Base-by-base conservation (phyloP, 441 rosid species). In the Bocquillonia castaneifolia region DNA sequence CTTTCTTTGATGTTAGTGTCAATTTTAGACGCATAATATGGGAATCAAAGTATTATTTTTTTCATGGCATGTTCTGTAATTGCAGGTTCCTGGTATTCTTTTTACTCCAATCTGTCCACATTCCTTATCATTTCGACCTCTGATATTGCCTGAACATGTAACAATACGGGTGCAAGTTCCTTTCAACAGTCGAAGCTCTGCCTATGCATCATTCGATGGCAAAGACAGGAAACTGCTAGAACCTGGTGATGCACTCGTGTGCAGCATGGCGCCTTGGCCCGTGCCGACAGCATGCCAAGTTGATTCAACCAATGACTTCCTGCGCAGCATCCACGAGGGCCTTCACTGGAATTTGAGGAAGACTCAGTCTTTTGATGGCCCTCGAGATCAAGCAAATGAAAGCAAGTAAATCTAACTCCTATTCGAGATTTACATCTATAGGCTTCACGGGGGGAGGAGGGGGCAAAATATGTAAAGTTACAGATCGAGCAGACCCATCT, bases 231-330 rank as follows among this genome's bases (percentile, higher is more conserved):
- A 89, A 71, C 86, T 76, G 70, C 74, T 95, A 51, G 85, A 74
- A 47, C 86, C 99, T 6, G 88, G 99, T 34, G 99, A 95, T 72
- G 98, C 96, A 3, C 90, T 95, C 34, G 88, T 95, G 20, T 92
- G 97, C 84, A 83, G 99, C 78, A 92, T 95, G 90, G 99, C 98
- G 13, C 93, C 93, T 32, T 95, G 98, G 92, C 98, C 99, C 2
- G 98, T 95, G 62, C 95, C 98, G 34, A 95, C 98, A 0, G 96
- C 99, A 25, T 95, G 99, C 67, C 88, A 80, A 44, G 84, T 53
- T 18, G 97, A 95, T 68, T 92, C 99, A 10, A 95, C 99, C 2
- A 72, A 77, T 1, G 97, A 95, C 74, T 95, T 95, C 78, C 73
- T 95, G 39, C 89, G 73, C 45, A 95, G 99, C 81, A 95, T 95